Evolutionary conservation across 2,329 filamentous ascomycete species (phyloP).

Genomic region (Emmonsiellopsis sp.): DNA sequence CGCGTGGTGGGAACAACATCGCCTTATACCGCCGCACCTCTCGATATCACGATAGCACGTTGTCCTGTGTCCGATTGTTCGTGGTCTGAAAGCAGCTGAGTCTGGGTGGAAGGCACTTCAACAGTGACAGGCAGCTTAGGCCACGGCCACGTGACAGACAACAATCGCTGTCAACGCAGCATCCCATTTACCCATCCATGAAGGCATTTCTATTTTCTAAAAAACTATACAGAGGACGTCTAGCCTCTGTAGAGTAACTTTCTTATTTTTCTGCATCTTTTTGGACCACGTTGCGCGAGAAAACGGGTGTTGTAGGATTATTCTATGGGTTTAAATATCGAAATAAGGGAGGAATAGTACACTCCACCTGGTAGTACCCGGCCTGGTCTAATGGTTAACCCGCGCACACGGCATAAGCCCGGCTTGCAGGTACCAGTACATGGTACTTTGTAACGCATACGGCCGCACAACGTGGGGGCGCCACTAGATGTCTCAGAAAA

Average conservation of each 20-base stretch:
- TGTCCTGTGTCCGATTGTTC: too few species aligned
- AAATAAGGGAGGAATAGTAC: background rate
- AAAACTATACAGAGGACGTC: background rate
- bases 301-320: background rate
- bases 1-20: too few species aligned
- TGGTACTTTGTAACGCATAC: slow-evolving; percentile 2
- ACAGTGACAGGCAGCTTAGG: too few species aligned
- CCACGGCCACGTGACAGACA: too few species aligned
- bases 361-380: background rate
- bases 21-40: too few species aligned
- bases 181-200: background rate
- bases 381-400: slow-evolving; percentile 3
- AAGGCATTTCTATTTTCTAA: background rate
- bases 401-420: slow-evolving; percentile 2
- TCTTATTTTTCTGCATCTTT: background rate
- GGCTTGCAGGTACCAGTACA: background rate
- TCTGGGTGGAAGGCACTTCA: too few species aligned
- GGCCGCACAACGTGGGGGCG: background rate
- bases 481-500: background rate
- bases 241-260: background rate
- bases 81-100: too few species aligned
- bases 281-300: background rate
- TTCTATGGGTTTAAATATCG: background rate
- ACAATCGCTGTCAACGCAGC: too few species aligned
- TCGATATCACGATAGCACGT: too few species aligned